Conservation (phyloP, 192 early-diverging fungal species). For the Mortierella claussenii region DNA sequence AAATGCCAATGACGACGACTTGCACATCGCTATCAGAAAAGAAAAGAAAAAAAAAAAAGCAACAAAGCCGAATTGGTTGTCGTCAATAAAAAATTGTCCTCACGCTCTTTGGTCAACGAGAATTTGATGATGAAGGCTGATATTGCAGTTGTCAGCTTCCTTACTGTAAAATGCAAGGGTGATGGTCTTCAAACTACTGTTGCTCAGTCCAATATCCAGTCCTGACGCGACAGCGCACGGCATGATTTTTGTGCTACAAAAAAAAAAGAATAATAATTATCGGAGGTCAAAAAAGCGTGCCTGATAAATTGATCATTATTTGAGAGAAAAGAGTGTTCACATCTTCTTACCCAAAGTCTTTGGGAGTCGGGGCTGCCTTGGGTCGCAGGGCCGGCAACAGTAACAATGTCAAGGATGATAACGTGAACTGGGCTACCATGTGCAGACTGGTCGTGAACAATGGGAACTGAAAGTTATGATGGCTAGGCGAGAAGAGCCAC, state of each 20-base stretch:
- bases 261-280: no score
- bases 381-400: conserved; percentile 73
- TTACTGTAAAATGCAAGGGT: conserved; percentile 91
- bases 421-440: conserved; percentile 84
- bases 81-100: background rate
- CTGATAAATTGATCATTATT: no score
- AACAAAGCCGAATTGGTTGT: background rate
- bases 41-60: conserved; percentile 5
- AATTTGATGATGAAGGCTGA: background rate
- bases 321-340: no score
- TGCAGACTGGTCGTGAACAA: conserved; percentile 88
- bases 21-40: conserved; percentile 73
- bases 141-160: no score
- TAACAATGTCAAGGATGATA: conserved; percentile 65
- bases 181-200: conserved; percentile 85
- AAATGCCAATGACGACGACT: conserved; percentile 78
- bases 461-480: conserved; percentile 88
- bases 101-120: background rate
- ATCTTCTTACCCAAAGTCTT: conserved; percentile 62
- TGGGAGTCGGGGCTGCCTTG: conserved; percentile 57
- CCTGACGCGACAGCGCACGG: conserved; percentile 91
- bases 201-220: conserved; percentile 92
- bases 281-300: no score
- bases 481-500: conserved; percentile 87
- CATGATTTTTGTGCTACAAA: conserved; percentile 71